phyloP scores from a whole-genome alignment of 495 filamentous ascomycete genomes.

The Staphylotrichum tortipilum region DNA sequence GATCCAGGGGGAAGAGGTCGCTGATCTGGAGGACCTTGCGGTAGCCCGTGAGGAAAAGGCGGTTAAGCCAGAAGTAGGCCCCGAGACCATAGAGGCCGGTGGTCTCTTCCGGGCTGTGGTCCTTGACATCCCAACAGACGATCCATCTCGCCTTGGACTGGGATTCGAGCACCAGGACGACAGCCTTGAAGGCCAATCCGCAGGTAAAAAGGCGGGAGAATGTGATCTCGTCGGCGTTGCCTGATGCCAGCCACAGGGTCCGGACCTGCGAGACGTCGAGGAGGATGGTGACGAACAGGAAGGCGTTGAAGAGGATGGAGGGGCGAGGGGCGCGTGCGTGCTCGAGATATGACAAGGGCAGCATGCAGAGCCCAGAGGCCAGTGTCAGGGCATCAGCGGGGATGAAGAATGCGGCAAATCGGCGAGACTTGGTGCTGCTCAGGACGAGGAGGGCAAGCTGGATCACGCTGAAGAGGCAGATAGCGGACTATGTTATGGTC shows the following conservation, averaged over 20 bases:
- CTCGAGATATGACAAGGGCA: constrained; percentile 47
- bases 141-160: constrained; percentile 42
- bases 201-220: constrained; percentile 41
- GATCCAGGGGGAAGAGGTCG: constrained; percentile 18
- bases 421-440: constrained; percentile 9
- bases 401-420: constrained; percentile 5
- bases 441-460: constrained; percentile 28
- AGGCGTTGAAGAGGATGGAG: constrained; percentile 51
- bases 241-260: constrained; percentile 49
- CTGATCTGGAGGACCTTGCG: constrained; percentile 10
- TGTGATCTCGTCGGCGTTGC: constrained; percentile 18
- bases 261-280: constrained; percentile 49
- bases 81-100: constrained; percentile 33
- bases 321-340: constrained; percentile 47
- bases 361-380: constrained; percentile 24
- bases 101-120: constrained; percentile 48
- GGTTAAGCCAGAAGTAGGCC: constrained; percentile 20
- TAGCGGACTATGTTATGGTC: neutral
- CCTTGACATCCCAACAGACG: constrained; percentile 12
- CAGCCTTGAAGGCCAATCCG: constrained; percentile 38
- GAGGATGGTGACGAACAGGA: constrained; percentile 51
- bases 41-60: constrained; percentile 16
- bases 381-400: constrained; percentile 23
- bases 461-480: neutral
- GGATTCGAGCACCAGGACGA: constrained; percentile 46